Conservation (phyloP, 306 rosid genomes). For the Acacia confusa region DNA sequence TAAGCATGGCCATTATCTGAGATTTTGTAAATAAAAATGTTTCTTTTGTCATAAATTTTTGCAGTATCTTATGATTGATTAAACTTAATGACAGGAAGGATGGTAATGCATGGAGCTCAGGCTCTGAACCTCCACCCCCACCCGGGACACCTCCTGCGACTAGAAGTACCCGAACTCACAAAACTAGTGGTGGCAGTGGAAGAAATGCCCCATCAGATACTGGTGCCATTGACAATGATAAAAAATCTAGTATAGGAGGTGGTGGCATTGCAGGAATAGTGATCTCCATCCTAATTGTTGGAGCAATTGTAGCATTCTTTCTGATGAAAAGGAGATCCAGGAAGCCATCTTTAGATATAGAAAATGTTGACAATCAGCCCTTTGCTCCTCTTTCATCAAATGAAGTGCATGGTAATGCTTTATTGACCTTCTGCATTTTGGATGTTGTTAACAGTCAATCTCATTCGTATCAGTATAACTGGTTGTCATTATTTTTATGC, state of each 20-base stretch:
- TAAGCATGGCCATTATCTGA: constrained; percentile 47
- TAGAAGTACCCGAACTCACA: constrained; percentile 51
- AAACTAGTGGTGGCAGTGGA: constrained; percentile 49
- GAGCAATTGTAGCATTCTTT: constrained; percentile 71
- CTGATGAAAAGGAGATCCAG: constrained; percentile 72
- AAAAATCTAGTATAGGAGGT: constrained; percentile 75
- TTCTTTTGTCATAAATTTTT: constrained; percentile 27
- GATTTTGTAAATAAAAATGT: constrained; percentile 16
- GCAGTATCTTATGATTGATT: constrained; percentile 28
- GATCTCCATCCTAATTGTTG: constrained; percentile 68
- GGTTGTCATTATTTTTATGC: constrained; percentile 16
- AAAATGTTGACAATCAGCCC: constrained; percentile 64
- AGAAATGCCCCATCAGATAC: constrained; percentile 41
- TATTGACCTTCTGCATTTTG: constrained; percentile 29
- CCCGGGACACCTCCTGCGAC: constrained; percentile 71
- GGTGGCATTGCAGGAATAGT: constrained; percentile 89
- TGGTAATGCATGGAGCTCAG: constrained; percentile 82
- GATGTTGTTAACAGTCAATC: constrained; percentile 21
- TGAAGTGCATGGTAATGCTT: constrained; percentile 65
- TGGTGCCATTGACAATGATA: constrained; percentile 41
- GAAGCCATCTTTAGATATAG: constrained; percentile 66
- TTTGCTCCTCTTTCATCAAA: constrained; percentile 60
- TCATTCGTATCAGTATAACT: not conserved
- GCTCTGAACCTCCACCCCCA: constrained; percentile 95
- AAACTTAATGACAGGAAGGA: constrained; percentile 53